Base-by-base conservation (phyloP, 2,329 filamentous ascomycete species). In the Fusarium transvaalense region DNA sequence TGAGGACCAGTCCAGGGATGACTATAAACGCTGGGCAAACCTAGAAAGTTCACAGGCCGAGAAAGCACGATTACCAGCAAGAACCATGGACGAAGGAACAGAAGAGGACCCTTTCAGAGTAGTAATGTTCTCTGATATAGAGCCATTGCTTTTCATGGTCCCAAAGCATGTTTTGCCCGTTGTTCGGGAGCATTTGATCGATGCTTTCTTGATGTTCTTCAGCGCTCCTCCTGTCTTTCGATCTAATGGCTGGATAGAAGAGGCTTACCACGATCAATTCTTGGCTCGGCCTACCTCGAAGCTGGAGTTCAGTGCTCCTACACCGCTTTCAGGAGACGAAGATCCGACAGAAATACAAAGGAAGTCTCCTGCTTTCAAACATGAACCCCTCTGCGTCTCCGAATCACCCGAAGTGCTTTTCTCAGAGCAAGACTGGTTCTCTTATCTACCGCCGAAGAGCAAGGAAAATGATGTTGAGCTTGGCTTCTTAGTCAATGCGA, bases 51-150 rank as follows among this genome's bases (percentile, higher is more conserved):
- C 81, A 13, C 81, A 80, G 29, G 81, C 82, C 2, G 65, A 74
- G 15, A 79, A 80, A 41, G 83, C 90, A 10, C 82, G 81, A 39
- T 81, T 89, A 57, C 92, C 94, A 8, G 92, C 92, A 17, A 87
- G 92, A 48, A 91, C 91, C 0, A 82, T 91, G 63, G 93, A 97
- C 75, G 89, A 93, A 27, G 85, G 88, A 3, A 87, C 86, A 17
- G 91, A 93, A 67, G 91, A 94, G 61, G 95, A 97, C 73, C 92
- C 93, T 0, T 97, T 92, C 69, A 87, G 94, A 35, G 88, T 96
- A 5, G 86, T 97, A 45, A 87, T 97, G 74, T 94, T 90, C 71
- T 87, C 89, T 0, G 96, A 98, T 76, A 82, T 97, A 21, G 81
- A 88, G 64, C 83, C 86, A 1, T 83, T 91, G 29, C 75, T 97